phyloP scores from a whole-genome alignment of 768 basidiomycete genomes.

The Leccinum disarticulatum region DNA sequence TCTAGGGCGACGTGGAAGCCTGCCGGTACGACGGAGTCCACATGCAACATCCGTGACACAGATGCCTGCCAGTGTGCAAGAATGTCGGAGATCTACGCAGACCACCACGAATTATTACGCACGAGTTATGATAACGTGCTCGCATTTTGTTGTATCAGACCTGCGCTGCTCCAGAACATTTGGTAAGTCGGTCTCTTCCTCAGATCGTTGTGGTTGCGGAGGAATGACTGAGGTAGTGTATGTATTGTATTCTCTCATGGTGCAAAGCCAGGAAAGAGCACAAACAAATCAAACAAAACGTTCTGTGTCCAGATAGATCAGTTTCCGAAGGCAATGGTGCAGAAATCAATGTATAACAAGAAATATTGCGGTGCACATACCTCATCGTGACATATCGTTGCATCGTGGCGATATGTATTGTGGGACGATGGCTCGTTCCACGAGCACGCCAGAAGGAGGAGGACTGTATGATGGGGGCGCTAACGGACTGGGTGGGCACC shows the following conservation, averaged over 20 bases:
- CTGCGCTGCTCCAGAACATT: no score
- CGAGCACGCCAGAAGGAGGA: conserved; percentile 65
- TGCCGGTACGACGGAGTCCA: neutral
- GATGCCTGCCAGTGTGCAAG: neutral
- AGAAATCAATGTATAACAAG: neutral
- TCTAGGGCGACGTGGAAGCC: neutral
- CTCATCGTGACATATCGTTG: conserved; percentile 43
- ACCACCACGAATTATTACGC: neutral
- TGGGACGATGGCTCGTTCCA: conserved; percentile 43
- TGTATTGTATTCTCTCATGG: neutral
- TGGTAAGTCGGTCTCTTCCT: no score
- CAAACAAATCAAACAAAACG: neutral
- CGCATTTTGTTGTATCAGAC: no score
- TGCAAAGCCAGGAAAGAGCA: neutral
- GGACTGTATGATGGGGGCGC: conserved; percentile 33
- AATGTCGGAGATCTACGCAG: neutral
- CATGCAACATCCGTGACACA: neutral
- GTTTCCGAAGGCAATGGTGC: neutral
- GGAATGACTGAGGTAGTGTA: neutral
- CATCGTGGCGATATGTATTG: conserved; percentile 67
- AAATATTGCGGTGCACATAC: neutral
- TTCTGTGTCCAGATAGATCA: neutral
- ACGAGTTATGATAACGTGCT: neutral
- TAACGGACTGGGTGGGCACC: conserved; percentile 27
- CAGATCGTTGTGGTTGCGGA: no score